A percentile compares a stretch with the other conserved stretches of the same genome.
Conservation (phyloP, 371 early-diverging fungal genomes). For the Amoeboaphelidium protococcarum region DNA sequence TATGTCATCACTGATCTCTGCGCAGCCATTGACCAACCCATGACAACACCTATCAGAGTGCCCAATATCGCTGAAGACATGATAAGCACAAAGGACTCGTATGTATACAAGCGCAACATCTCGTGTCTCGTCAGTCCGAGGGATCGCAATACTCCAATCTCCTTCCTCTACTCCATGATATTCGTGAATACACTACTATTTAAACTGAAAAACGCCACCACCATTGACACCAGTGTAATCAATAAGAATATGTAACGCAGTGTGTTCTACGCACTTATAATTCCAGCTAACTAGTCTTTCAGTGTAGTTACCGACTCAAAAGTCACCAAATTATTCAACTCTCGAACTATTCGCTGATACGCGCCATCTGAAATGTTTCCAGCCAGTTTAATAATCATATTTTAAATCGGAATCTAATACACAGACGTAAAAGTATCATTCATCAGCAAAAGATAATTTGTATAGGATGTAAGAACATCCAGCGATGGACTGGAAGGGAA, state of each 20-base stretch:
- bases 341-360: not conserved
- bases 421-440: too few relatives aligned
- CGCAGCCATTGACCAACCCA: not conserved
- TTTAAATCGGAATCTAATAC: too few relatives aligned
- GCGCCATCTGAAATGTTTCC: too few relatives aligned
- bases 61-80: not conserved
- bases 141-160: constrained; percentile 1
- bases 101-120: not conserved
- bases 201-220: not conserved
- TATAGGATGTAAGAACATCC: too few relatives aligned
- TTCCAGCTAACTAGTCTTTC: not conserved
- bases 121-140: not conserved
- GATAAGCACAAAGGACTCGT: not conserved
- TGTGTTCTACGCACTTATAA: not conserved
- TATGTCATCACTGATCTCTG: not conserved
- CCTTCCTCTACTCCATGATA: not conserved
- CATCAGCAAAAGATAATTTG: too few relatives aligned
- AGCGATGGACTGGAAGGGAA: too few relatives aligned
- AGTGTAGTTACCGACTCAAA: not conserved
- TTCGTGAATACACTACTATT: not conserved
- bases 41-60: not conserved
- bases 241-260: not conserved
- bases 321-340: not conserved
- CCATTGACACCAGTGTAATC: not conserved
- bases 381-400: too few relatives aligned